phyloP scores from a whole-genome alignment of 2,329 filamentous ascomycete species.

The Pseudodiploospora longispora region DNA sequence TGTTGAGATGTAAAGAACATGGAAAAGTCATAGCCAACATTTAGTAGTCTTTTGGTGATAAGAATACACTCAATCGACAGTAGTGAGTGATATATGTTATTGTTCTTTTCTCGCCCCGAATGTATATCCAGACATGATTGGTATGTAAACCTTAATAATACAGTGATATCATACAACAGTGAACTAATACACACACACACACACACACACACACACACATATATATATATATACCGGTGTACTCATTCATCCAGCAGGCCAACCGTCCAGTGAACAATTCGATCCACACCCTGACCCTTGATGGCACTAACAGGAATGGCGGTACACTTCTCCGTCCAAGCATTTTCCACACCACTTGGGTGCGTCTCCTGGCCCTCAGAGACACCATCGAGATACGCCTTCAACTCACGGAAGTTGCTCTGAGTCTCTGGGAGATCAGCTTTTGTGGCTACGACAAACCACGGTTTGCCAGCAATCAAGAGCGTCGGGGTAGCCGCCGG shows the following conservation, averaged over 20 bases:
- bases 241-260: constrained; percentile 49
- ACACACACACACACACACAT: too few relatives aligned
- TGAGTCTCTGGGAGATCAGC: constrained; percentile 75
- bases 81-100: background rate
- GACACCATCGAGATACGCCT: constrained; percentile 61
- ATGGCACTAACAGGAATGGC: constrained; percentile 88
- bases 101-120: background rate
- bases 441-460: constrained; percentile 94
- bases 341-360: constrained; percentile 56
- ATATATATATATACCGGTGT: constrained; percentile 12
- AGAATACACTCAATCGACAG: constrained; percentile 1
- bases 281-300: constrained; percentile 71
- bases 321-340: constrained; percentile 53
- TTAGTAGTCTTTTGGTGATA: background rate
- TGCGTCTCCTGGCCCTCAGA: constrained; percentile 56
- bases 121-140: too few relatives aligned
- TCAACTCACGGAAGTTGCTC: constrained; percentile 64
- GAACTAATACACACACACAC: too few relatives aligned
- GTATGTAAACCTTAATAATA: too few relatives aligned
- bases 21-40: too few relatives aligned
- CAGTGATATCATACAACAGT: too few relatives aligned
- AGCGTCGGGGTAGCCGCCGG: constrained; percentile 30
- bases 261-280: constrained; percentile 65
- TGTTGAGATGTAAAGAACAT: too few relatives aligned
- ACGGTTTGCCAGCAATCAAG: constrained; percentile 88